Base-by-base conservation (phyloP, 306 rosid genomes). In the Albizia julibrissin region DNA sequence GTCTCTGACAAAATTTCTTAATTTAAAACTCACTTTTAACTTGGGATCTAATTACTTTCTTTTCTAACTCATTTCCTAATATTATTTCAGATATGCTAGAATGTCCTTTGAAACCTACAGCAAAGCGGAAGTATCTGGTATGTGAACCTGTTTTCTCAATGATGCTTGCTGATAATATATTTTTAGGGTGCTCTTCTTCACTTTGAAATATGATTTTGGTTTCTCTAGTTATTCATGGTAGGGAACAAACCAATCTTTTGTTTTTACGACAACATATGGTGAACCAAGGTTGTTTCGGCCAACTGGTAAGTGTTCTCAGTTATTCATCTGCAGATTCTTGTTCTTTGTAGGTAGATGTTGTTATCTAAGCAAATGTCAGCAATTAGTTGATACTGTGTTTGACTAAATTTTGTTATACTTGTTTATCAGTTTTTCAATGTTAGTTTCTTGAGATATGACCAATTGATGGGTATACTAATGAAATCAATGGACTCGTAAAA, bases 221-320 rank as follows among this genome's bases (percentile, higher is more conserved):
- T 75, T 69, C 22, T 72, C 69, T 37, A 75, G 46, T 86, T 58
- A 56, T n/a, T 21, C 27, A 21, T 56, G 62, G 69, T 56, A 96
- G 99, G 99, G 99, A 78, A 92, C 99, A 46, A 86, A 83, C 81
- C 94, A 92, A 83, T 74, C 97, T 64, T 96, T 96, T 85, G 99
- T 96, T 49, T 96, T 96, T 76, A 93, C 99, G 2, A 96, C 99
- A 49, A 73, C 88, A 85, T 91, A 94, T 86, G 99, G 98, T n/a
- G 81, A 85, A 58, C 99, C 99, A 73, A 96, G 97, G 89, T 87
- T 96, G 74, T 96, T 96, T 86, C 93, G 92, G 82, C 93, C 99
- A 66, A 96, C 98, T n/a, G 99, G 99, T 96, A 85, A 89, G 92
- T 76, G 54, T 69, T 76, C 80, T 82, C 13, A 78, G 69, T 4